These are phyloP conservation scores for Homolaphlyctis polyrhiza DNA, from an alignment of 371 early-diverging fungal species.

Conservation along the genomic window DNA sequence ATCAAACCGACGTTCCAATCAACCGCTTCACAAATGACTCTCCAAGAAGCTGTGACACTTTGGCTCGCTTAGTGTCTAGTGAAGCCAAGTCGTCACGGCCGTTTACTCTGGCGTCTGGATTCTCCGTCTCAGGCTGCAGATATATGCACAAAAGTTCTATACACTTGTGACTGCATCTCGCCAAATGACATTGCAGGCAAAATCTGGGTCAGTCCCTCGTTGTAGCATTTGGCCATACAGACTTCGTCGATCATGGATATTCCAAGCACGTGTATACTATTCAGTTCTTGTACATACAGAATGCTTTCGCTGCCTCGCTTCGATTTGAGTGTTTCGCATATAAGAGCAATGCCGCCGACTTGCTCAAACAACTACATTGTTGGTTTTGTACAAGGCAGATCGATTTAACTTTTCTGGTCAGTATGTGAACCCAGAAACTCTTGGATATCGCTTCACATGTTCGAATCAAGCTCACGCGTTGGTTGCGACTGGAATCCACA, in stretches of 20 bases:
- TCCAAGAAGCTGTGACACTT: not conserved
- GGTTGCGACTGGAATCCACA: not conserved
- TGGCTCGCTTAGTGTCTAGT: not conserved
- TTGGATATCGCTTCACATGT: not conserved
- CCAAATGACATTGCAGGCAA: too few species aligned
- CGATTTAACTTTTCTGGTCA: too few species aligned
- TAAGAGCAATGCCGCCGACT: not conserved
- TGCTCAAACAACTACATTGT: not conserved
- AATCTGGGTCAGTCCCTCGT: not conserved
- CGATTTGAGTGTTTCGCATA: not conserved
- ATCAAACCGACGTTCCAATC: not conserved
- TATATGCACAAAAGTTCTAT: conserved; percentile 3
- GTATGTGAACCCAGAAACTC: not conserved
- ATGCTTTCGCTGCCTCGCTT: not conserved
- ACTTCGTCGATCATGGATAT: too few species aligned
- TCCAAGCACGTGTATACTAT: too few species aligned
- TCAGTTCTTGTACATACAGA: too few species aligned
- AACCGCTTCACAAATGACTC: not conserved
- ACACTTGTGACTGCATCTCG: conserved; percentile 1
- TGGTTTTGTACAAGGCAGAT: too few species aligned
- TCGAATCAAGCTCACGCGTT: not conserved
- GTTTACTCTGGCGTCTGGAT: not conserved
- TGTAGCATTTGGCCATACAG: not conserved
- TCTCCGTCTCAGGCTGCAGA: not conserved
- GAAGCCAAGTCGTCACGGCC: not conserved